These are phyloP conservation scores for Lentinus brumalis DNA, from an alignment of 768 basidiomycete genomes.

Conservation along the genomic window DNA sequence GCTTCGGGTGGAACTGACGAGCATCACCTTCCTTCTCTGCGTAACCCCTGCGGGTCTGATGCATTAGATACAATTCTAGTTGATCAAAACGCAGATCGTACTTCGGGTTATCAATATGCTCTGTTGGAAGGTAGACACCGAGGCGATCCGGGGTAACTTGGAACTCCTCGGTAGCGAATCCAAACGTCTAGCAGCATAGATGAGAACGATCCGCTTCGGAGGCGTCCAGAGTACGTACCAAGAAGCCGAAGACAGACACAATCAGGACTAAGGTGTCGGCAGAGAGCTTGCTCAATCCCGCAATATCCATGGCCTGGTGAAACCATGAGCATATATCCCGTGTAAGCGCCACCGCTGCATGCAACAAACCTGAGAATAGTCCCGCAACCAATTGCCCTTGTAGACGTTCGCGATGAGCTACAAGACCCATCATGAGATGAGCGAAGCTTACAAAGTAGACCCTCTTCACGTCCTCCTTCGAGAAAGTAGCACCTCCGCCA, in stretches of 20 bases:
- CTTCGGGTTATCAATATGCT: constrained; percentile 84
- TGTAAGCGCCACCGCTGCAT: no score
- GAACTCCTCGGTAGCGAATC: constrained; percentile 67
- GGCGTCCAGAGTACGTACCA: constrained; percentile 36
- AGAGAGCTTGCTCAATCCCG: constrained; percentile 64
- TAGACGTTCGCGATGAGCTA: background rate
- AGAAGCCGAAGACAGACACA: constrained; percentile 59
- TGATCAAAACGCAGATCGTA: constrained; percentile 25
- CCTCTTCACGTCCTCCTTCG: constrained; percentile 63
- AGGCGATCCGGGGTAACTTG: constrained; percentile 73
- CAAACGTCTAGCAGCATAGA: constrained; percentile 48
- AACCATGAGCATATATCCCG: background rate
- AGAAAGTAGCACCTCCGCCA: constrained; percentile 55
- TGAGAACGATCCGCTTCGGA: background rate
- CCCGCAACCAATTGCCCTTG: constrained; percentile 70
- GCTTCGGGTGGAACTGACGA: constrained; percentile 65
- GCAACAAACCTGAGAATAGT: constrained; percentile 58
- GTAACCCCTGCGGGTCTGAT: constrained; percentile 51
- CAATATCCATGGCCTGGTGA: constrained; percentile 67
- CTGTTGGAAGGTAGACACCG: constrained; percentile 75
- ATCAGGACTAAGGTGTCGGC: constrained; percentile 64
- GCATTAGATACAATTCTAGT: background rate
- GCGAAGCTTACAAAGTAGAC: constrained; percentile 58
- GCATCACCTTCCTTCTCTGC: constrained; percentile 71
- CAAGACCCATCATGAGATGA: background rate